These are phyloP conservation scores for Asterella californica DNA, from an alignment of 225 moss, liverwort and hornwort genomes.

Conservation along the genomic window DNA sequence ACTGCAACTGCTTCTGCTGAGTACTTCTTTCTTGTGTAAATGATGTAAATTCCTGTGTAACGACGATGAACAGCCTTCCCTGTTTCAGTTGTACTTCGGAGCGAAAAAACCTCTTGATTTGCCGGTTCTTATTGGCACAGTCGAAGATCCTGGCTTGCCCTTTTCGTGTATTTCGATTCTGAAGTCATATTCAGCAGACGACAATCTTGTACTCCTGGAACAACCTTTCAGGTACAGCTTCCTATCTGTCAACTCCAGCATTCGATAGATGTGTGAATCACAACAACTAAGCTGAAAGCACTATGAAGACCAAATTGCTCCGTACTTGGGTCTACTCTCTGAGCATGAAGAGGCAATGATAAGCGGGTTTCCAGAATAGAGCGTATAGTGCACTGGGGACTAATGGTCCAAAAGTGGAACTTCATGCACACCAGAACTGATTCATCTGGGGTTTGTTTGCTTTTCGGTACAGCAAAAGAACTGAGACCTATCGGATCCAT, in stretches of 20 bases:
- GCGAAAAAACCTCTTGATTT: slow-evolving; percentile 34
- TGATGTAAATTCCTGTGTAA: neutral
- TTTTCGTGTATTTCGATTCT: slow-evolving; percentile 70
- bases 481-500: slow-evolving; percentile 56
- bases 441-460: too few relatives aligned
- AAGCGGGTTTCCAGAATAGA: too few relatives aligned
- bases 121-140: slow-evolving; percentile 75
- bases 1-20: neutral
- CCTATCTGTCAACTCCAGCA: neutral
- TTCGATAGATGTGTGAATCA: too few relatives aligned
- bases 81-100: slow-evolving; percentile 48
- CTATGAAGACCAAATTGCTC: too few relatives aligned
- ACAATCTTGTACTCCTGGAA: slow-evolving; percentile 68
- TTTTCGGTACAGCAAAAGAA: slow-evolving; percentile 42
- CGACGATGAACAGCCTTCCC: neutral
- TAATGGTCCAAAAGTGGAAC: neutral
- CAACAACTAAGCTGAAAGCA: too few relatives aligned
- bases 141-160: slow-evolving; percentile 59
- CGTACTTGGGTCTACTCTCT: too few relatives aligned
- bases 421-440: neutral
- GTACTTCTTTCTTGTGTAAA: neutral
- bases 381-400: too few relatives aligned
- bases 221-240: slow-evolving; percentile 63
- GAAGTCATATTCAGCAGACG: slow-evolving; percentile 69
- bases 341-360: too few relatives aligned